Evolutionary conservation across 192 early-diverging fungal species (phyloP), one percentile per base, ranked within the genome.

Genomic region (Lunasporangiospora selenospora): DNA sequence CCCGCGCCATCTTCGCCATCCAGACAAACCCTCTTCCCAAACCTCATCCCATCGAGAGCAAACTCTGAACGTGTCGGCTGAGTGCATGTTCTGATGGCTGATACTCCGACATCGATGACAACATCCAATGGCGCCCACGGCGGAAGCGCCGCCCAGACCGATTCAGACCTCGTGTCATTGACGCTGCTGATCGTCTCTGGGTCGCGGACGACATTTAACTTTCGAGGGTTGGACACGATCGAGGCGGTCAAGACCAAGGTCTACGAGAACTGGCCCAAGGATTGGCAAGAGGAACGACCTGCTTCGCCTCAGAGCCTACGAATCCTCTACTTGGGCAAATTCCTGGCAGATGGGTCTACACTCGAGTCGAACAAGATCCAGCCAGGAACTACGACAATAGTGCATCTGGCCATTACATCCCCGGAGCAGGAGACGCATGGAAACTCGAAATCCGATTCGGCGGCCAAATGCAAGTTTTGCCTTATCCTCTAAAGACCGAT

Each of bases 321-420:
- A 42, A 77, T 81, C 40, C 66, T 81, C 13, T 78, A 81, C 47
- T 52, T 70, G 44, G 80, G 80, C 37, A 70, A 73, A 58, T 78
- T 81, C 49, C 63, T 81, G 16, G 77, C 77, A 24, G 76, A 81
- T 42, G 50, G 15, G 42, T 65, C 71, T 11, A 78, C 80, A 0
- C 76, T 81, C 30, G 66, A 78, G 50, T 58, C 71, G 37, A 81
- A 78, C 50, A 81, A 73, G 51, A 81, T 81, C 40, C 61, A 70
- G 24, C 53, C 73, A 2, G 80, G 77, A 2, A 55, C 66, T 16
- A 58, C 57, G 1, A 81, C 73, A 49, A 81, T 78, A 69, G 77
- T 67, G 23, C 80, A 81, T 52, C 59, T 81, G 37, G 76, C 77
- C 27, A 78, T 81, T 48, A 81, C 76, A 47, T 59, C 75, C 23